These are phyloP conservation scores for Cytospora piceae DNA, from an alignment of 2,329 filamentous ascomycete genomes.

Conservation along the genomic window DNA sequence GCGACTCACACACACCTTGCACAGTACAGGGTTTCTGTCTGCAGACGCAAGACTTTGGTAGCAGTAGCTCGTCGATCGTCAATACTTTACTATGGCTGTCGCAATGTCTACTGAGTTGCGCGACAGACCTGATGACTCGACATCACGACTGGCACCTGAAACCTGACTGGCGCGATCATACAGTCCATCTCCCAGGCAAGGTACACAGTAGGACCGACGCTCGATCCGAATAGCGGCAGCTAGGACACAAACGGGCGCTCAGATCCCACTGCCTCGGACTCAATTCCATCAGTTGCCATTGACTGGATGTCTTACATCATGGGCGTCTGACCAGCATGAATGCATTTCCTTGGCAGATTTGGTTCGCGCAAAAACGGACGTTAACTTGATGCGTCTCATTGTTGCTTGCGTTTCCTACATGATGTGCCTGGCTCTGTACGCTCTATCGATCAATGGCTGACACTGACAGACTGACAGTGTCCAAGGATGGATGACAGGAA, in stretches of 20 bases:
- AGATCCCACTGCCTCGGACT: conserved; percentile 5
- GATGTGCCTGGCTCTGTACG: conserved; percentile 17
- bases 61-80: background rate
- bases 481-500: conserved; percentile 11
- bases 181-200: conserved; percentile 5
- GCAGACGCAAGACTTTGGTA: background rate
- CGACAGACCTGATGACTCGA: conserved; percentile 12
- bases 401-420: conserved; percentile 14
- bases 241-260: conserved; percentile 9
- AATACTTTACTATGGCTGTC: background rate
- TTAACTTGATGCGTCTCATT: conserved; percentile 14
- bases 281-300: conserved; percentile 6
- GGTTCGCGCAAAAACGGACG: conserved; percentile 11
- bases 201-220: background rate
- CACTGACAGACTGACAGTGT: conserved; percentile 15
- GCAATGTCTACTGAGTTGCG: conserved; percentile 4
- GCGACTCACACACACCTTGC: conserved; percentile 10
- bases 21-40: background rate
- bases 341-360: conserved; percentile 12
- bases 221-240: conserved; percentile 13
- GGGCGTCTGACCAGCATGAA: conserved; percentile 29
- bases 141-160: conserved; percentile 19
- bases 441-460: conserved; percentile 14
- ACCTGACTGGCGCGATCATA: conserved; percentile 27
- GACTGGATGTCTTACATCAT: conserved; percentile 14